Percentiles rank a stretch among this genome's conserved stretches.
phyloP scores from a whole-genome alignment of 2,329 filamentous ascomycete species.

The Hypoxylon sp. region DNA sequence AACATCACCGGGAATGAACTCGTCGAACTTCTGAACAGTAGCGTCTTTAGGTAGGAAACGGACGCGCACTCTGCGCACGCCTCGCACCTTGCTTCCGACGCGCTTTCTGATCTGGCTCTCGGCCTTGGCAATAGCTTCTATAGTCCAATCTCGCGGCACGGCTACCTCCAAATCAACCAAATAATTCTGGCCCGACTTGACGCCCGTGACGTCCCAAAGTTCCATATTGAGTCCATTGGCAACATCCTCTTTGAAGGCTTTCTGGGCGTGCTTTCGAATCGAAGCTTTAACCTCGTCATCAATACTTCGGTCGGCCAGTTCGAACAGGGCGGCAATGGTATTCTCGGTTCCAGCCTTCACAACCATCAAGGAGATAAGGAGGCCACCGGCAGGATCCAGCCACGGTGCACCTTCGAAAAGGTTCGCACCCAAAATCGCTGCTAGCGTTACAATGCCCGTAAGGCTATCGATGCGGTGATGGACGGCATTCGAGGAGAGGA shows the following conservation, averaged over 20 bases:
- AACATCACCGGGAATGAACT: constrained; percentile 80
- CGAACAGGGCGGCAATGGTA: constrained; percentile 83
- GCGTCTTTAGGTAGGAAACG: constrained; percentile 83
- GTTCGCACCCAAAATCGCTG: constrained; percentile 91
- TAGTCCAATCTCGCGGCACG: constrained; percentile 82
- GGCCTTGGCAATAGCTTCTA: constrained; percentile 77
- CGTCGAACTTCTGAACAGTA: constrained; percentile 75
- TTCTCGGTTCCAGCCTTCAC: constrained; percentile 91
- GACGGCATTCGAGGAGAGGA: constrained; percentile 94
- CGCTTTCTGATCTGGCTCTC: constrained; percentile 81
- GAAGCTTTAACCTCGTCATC: constrained; percentile 85
- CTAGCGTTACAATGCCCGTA: constrained; percentile 92
- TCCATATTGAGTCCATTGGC: constrained; percentile 72
- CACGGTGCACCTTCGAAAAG: constrained; percentile 87
- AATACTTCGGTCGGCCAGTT: constrained; percentile 91
- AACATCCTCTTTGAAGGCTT: constrained; percentile 68
- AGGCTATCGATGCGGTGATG: constrained; percentile 97
- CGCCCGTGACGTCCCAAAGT: constrained; percentile 84
- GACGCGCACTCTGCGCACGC: constrained; percentile 85
- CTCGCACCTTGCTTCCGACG: constrained; percentile 83
- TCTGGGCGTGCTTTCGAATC: constrained; percentile 75
- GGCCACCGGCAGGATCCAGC: constrained; percentile 93
- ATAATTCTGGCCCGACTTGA: constrained; percentile 98
- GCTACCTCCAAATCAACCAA: constrained; percentile 90
- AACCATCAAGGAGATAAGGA: constrained; percentile 94